A percentile compares a stretch with the other conserved stretches of the same genome.
These are phyloP conservation scores for Mrakia frigida DNA, from an alignment of 768 basidiomycete species.

Conservation along the genomic window DNA sequence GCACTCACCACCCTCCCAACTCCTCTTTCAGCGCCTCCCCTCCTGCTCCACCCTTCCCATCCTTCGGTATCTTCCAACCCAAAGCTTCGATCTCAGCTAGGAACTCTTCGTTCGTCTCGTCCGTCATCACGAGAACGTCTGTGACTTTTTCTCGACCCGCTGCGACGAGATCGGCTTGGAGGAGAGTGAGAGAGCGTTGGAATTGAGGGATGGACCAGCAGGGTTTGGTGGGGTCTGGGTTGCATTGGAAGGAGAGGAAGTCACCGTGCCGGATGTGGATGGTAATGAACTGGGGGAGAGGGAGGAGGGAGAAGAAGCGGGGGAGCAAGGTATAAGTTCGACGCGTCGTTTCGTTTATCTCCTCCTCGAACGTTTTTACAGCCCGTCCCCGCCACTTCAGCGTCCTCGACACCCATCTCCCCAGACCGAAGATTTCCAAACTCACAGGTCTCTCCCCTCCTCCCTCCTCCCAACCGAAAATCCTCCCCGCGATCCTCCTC, in stretches of 20 bases:
- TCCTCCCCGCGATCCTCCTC: neutral
- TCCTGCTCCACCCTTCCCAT: neutral
- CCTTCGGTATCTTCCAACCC: neutral
- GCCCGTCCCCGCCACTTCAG: no score
- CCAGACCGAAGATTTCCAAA: neutral
- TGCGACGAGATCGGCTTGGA: neutral
- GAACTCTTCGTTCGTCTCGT: neutral
- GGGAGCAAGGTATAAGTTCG: neutral
- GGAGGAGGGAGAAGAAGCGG: neutral
- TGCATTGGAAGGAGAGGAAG: slow-evolving; percentile 7
- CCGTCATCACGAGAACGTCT: neutral
- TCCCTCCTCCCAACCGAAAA: neutral
- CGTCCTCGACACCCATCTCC: no score
- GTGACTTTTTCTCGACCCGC: neutral
- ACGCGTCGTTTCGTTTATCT: no score
- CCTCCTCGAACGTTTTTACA: no score
- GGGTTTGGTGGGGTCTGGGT: neutral
- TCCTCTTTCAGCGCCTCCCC: neutral
- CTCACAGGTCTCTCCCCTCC: neutral
- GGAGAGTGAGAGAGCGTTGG: neutral
- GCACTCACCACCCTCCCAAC: neutral
- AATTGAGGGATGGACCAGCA: slow-evolving; percentile 13
- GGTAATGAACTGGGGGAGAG: neutral
- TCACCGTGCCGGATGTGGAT: slow-evolving; percentile 11
- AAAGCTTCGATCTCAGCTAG: neutral